Evolutionary conservation across 2,329 filamentous ascomycete species (phyloP), one percentile per base, ranked within the genome.

Genomic region (Colletotrichum neosansevieriae): DNA sequence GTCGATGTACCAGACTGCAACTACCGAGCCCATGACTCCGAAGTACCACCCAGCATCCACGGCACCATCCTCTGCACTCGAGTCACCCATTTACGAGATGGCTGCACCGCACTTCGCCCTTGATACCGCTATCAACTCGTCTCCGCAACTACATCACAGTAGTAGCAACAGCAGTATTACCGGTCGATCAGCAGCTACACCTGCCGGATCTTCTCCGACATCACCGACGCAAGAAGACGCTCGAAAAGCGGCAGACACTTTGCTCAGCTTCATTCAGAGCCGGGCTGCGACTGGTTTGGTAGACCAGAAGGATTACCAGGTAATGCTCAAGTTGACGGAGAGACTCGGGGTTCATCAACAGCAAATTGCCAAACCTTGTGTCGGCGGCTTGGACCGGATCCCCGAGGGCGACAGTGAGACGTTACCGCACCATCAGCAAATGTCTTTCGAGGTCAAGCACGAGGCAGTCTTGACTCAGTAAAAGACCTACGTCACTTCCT

Each of bases 181-280:
- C 4, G 70, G 72, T 44, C 74, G 70, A 15, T 74, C 73, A 58
- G 78, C 72, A 62, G 79, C 77, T 56, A 81, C 79, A 15, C 79
- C 81, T 2, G 82, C 88, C 42, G 82, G 88, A 69, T 85, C 86
- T 45, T 85, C 88, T 57, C 86, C 90, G 1, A 86, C 80, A 32
- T 92, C 91, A 2, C 92, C 92, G 0, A 94, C 91, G 0, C 92
- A 94, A 72, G 94, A 98, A 73, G 94, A 98, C 77, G 94, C 94
- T 4, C 88, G 92, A 44, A 87, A 89, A 58, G 95, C 94, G 1
- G 86, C 97, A 4, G 91, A 95, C 74, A 90, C 94, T 2, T 88
- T 98, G 19, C 87, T 97, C 77, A 91, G 82, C 69, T 97, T 95
- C 76, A 92, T 98, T 77, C 88, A 93, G 73, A 89, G 90, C 69